phyloP scores from a whole-genome alignment of 129 eudicot species.

The Helichrysum umbraculigerum region DNA sequence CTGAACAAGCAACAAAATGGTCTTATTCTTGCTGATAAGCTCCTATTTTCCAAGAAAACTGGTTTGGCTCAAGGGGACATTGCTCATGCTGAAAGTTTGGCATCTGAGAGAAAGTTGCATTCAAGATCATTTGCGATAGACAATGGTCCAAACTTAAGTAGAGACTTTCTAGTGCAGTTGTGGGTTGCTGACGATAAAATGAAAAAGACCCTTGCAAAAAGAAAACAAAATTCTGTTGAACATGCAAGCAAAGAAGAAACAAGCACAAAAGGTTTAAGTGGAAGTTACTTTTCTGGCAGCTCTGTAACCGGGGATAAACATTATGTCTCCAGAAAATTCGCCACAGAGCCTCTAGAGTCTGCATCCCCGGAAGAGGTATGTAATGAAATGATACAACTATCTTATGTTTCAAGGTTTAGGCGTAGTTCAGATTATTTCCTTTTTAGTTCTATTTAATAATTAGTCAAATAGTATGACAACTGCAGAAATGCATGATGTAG shows the following conservation, averaged over 20 bases:
- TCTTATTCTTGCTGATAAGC: conserved; percentile 17
- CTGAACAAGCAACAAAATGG: conserved; percentile 29
- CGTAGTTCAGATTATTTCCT: not conserved
- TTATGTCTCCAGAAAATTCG: conserved; percentile 50
- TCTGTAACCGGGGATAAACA: conserved; percentile 36
- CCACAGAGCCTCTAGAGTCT: conserved; percentile 50
- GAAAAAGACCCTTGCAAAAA: conserved; percentile 34
- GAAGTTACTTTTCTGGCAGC: conserved; percentile 36
- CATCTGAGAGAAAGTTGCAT: conserved; percentile 22
- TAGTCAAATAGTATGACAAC: not conserved
- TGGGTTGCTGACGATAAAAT: conserved; percentile 68
- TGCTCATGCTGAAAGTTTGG: conserved; percentile 16
- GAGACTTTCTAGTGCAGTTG: conserved; percentile 75
- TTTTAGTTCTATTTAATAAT: not conserved
- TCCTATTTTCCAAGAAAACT: conserved; percentile 14
- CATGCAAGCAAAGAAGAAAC: conserved; percentile 24
- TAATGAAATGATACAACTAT: conserved; percentile 11
- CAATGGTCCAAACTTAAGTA: conserved; percentile 52
- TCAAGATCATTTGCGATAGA: conserved; percentile 27
- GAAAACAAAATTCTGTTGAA: conserved; percentile 29
- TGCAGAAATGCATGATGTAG: not conserved
- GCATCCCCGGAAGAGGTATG: conserved; percentile 75
- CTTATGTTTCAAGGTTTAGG: conserved; percentile 7
- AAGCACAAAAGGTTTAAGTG: conserved; percentile 29
- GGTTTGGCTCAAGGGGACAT: conserved; percentile 27